Conservation (phyloP, 495 filamentous ascomycete genomes). For the Neurospora sp. region DNA sequence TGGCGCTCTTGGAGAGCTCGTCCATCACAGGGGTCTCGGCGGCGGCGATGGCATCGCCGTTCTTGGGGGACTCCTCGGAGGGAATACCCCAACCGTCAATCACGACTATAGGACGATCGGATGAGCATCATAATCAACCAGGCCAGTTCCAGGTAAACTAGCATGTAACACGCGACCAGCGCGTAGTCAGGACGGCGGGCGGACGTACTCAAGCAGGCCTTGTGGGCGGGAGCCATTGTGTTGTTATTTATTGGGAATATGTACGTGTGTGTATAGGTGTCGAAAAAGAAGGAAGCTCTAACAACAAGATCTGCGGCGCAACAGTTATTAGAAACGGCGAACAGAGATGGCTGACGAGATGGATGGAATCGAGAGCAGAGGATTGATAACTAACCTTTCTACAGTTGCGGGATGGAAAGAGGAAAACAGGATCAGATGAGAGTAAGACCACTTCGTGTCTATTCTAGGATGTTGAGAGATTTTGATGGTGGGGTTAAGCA, state of each 20-base stretch:
- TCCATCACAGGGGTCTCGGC: conserved; percentile 72
- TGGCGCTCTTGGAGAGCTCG: conserved; percentile 28
- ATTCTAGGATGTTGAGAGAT: neutral
- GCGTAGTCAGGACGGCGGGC: conserved; percentile 30
- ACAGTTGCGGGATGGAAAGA: neutral
- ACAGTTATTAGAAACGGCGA: neutral
- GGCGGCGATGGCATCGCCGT: conserved; percentile 90
- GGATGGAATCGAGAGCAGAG: neutral
- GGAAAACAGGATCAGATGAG: neutral
- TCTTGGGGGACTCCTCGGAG: conserved; percentile 58
- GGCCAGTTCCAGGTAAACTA: conserved; percentile 41
- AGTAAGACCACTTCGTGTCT: neutral
- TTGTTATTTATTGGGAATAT: conserved; percentile 5
- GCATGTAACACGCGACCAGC: conserved; percentile 32
- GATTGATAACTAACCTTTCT: neutral
- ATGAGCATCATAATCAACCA: conserved; percentile 44
- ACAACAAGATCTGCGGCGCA: neutral
- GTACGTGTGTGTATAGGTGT: neutral
- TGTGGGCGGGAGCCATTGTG: conserved; percentile 77
- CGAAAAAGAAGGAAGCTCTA: neutral
- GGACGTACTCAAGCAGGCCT: conserved; percentile 79
- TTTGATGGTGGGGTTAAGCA: neutral
- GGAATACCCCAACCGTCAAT: conserved; percentile 98
- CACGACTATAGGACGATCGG: conserved; percentile 52
- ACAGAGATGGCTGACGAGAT: neutral